Evolutionary conservation across 2,329 filamentous ascomycete species (phyloP), one percentile per base, ranked within the genome.

Genomic region (Fusarium sp.): DNA sequence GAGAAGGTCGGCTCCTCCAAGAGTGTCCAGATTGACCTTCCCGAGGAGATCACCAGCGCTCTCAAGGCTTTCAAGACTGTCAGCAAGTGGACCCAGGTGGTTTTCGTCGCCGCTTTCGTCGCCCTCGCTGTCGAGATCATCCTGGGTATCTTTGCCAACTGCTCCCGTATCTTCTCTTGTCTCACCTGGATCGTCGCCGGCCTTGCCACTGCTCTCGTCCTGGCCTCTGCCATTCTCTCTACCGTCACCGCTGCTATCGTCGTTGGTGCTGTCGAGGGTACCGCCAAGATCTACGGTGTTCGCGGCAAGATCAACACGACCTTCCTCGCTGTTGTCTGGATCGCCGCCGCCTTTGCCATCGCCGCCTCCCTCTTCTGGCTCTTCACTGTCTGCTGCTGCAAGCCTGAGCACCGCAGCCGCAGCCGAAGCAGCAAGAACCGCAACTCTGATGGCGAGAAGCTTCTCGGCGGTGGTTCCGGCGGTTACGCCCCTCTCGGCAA

Each of bases 351-450:
- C 30, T 94, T 97, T 78, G 91, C 92, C 66, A 78, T 96, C 36
- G 93, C 81, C 43, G 91, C 92, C 8, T 89, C 89, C 70, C 82
- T 97, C 78, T 98, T 98, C 91, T 98, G 96, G 95, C 84, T 95
- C 77, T 89, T 97, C 80, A 94, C 91, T 80, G 88, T 92, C 76
- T 98, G 95, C 91, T 98, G 95, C 57, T 76, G 75, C 73, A 93
- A 94, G 74, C 80, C 80, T 13, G 80, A 82, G 60, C 68, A 66
- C 53, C 71, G 74, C 67, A 71, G 73, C 59, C 71, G 75, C 69
- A 69, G 71, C 71, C 23, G 23, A 23, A 80, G 78, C 73, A 79
- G 78, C 66, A 77, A 76, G 75, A 76, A 78, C 68, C 70, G 72
- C 66, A 68, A 74, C 56, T 73, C 72, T 50, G 83, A 86, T 64